These are phyloP conservation scores for Radiomyces spectabilis DNA, from an alignment of 192 early-diverging fungal species.

Conservation along the genomic window DNA sequence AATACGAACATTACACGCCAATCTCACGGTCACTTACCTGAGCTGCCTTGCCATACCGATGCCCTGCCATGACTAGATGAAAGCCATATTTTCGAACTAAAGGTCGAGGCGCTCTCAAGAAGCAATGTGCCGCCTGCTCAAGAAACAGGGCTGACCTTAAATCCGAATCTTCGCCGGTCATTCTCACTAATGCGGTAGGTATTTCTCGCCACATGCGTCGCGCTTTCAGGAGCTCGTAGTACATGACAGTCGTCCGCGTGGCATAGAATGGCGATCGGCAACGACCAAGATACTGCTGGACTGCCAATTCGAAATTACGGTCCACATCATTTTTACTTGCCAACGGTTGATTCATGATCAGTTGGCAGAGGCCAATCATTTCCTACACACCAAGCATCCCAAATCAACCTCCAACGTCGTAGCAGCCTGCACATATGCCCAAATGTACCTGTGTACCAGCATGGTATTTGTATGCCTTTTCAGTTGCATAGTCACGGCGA, in stretches of 20 bases:
- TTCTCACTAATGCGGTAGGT: slow-evolving; percentile 56
- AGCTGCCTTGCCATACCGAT: slow-evolving; percentile 69
- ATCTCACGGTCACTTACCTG: slow-evolving; percentile 42
- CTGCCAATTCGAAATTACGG: slow-evolving; percentile 66
- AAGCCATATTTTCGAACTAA: slow-evolving; percentile 85
- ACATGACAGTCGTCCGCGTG: slow-evolving; percentile 63
- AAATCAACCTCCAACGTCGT: neutral
- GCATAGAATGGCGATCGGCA: slow-evolving; percentile 56
- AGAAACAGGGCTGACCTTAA: slow-evolving; percentile 70
- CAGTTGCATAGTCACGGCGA: slow-evolving; percentile 75
- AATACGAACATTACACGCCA: neutral
- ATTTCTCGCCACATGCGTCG: slow-evolving; percentile 62
- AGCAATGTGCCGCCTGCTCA: slow-evolving; percentile 87
- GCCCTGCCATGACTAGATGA: slow-evolving; percentile 81
- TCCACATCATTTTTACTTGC: slow-evolving; percentile 41
- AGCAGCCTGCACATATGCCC: neutral
- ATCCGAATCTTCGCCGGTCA: slow-evolving; percentile 75
- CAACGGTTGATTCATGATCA: slow-evolving; percentile 55
- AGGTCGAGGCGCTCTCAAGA: slow-evolving; percentile 53
- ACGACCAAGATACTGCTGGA: slow-evolving; percentile 61
- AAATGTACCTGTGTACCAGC: slow-evolving; percentile 54
- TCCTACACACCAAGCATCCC: slow-evolving; percentile 38
- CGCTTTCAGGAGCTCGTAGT: slow-evolving; percentile 77
- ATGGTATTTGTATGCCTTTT: slow-evolving; percentile 71
- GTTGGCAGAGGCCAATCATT: slow-evolving; percentile 82